Evolutionary conservation across 306 rosid species (phyloP), one percentile per base, ranked within the genome.

Genomic region (Dalbergia cochinchinensis): DNA sequence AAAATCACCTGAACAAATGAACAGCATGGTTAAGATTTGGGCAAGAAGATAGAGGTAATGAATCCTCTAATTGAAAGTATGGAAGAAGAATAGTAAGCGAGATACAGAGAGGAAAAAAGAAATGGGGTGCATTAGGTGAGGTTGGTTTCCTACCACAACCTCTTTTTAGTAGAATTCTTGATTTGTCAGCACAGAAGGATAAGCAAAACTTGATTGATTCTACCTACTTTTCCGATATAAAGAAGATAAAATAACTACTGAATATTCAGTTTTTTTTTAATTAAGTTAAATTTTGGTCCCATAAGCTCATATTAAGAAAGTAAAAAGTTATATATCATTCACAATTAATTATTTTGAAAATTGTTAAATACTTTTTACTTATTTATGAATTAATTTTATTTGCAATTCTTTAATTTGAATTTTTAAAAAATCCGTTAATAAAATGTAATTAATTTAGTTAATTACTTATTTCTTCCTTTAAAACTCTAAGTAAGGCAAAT

Each of bases 121-220:
- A 22, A 2, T 45, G 16, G 51, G 66, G 34, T 22, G 57, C 4
- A 80, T 69, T 86, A 37, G 89, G 84, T 86, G 13, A 48, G 70
- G 72, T 75, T 57, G 68, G 76, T 78, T 74, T 72, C 70, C 77
- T 63, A 65, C 68, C 77, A 64, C 59, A 13, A 54, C 10, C 9
- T 13, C 19, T 50, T 80, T 63, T 75, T 11, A 42, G 12, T 44
- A 15, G 22, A 58, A 35, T 81, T 66, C 50, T 65, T 73, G 65
- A 37, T 39, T 47, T n/a, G 33, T 19, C 45, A 66, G 39, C 1
- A 12, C 4, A 35, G 6, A 15, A 13, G 57, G 57, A 14, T 50
- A 50, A 50, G 4, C 10, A 54, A 3, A n/a, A 5, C 26, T n/a
- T 54, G 19, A 54, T 54, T 54, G 60, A 54, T 54, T 54, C 60